phyloP scores from a whole-genome alignment of 2,329 filamentous ascomycete species.

The Coniella vitis region DNA sequence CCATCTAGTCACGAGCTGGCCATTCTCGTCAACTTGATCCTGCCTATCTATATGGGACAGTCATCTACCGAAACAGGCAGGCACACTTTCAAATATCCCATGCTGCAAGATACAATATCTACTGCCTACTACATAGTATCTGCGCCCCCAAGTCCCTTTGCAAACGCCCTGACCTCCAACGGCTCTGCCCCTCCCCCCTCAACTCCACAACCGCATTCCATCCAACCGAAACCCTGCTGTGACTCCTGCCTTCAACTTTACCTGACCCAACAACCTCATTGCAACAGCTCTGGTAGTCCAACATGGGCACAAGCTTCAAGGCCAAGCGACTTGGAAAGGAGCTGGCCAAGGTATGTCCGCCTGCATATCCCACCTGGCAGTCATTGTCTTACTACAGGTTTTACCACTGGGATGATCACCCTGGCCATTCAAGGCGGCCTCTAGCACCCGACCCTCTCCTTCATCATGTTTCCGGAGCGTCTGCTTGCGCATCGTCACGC shows the following conservation, averaged over 20 bases:
- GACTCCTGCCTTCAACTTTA: not conserved
- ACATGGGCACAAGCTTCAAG: constrained; percentile 40
- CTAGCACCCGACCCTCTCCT: not conserved
- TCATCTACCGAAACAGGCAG: no score
- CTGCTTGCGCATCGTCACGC: not conserved
- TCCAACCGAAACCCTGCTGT: not conserved
- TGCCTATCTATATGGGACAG: no score
- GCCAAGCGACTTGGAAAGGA: constrained; percentile 55
- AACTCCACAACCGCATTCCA: not conserved
- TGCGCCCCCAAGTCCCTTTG: no score
- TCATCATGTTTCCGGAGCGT: not conserved
- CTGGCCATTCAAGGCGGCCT: not conserved
- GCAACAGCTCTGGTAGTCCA: not conserved
- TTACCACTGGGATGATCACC: no score
- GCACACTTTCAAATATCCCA: no score
- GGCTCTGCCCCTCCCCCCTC: not conserved
- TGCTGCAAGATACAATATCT: no score
- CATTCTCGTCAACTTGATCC: no score
- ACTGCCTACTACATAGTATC: not conserved
- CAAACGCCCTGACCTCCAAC: not conserved
- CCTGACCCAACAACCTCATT: not conserved
- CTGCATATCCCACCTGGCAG: not conserved
- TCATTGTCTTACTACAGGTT: not conserved
- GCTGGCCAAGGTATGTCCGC: constrained; percentile 42
- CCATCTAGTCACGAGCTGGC: no score